Evolutionary conservation across 2,329 filamentous ascomycete species (phyloP).

Genomic region (Calonectria naviculata): DNA sequence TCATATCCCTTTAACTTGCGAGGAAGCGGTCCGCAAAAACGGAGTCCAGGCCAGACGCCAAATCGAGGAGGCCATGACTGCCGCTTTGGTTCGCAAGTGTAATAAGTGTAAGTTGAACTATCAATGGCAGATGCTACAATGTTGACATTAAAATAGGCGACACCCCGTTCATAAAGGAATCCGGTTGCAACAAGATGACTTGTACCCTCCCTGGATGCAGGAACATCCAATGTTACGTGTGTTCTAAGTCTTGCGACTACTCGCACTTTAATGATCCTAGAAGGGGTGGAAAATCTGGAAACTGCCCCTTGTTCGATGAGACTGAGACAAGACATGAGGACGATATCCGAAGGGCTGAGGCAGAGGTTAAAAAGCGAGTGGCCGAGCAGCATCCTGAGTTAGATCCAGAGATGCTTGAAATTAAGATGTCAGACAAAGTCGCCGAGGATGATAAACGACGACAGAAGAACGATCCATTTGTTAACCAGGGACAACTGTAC

Average conservation of each 20-base stretch:
- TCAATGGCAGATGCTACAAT: constrained; percentile 20
- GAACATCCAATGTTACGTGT: constrained; percentile 76
- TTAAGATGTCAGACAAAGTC: constrained; percentile 68
- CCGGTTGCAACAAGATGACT: constrained; percentile 86
- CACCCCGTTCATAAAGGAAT: constrained; percentile 82
- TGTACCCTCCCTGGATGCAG: constrained; percentile 68
- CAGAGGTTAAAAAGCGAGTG: constrained; percentile 65
- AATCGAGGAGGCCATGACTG: constrained; percentile 88
- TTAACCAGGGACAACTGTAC: not conserved
- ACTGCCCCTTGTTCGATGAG: constrained; percentile 77
- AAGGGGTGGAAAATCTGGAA: constrained; percentile 59
- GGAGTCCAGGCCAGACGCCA: constrained; percentile 70
- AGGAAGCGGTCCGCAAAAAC: constrained; percentile 71
- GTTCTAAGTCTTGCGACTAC: constrained; percentile 75
- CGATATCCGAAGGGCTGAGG: constrained; percentile 73
- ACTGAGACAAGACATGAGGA: constrained; percentile 68
- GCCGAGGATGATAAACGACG: constrained; percentile 53
- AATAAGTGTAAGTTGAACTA: constrained; percentile 63
- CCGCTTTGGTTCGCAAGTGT: constrained; percentile 81
- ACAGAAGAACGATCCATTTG: constrained; percentile 6
- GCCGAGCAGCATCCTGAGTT: constrained; percentile 70
- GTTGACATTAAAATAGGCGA: constrained; percentile 55
- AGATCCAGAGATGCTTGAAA: constrained; percentile 65
- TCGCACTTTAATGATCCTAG: constrained; percentile 72
- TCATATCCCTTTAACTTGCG: constrained; percentile 79